Base-by-base conservation (phyloP, 2,329 filamentous ascomycete species). In the Phoma herbarum region DNA sequence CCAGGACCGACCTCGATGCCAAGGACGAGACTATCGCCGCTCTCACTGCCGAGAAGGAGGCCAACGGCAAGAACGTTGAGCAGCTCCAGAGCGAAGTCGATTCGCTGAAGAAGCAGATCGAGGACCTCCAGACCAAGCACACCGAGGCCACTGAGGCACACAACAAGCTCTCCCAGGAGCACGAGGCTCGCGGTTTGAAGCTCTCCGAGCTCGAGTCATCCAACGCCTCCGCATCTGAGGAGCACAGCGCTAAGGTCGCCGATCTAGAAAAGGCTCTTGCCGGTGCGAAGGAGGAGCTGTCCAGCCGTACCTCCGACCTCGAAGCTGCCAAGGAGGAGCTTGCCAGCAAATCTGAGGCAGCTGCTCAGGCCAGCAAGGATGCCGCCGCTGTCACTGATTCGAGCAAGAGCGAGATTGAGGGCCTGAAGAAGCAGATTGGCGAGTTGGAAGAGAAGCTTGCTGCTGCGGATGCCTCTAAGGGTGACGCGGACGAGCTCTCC, bases 261-360 rank as follows among this genome's bases (percentile, higher is more conserved):
- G 65, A 69, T 44, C 57, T 68, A 6, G 64, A 68, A 46, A 48
- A 59, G 42, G 44, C 57, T 10, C 62, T 64, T 26, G 41, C 52
- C 22, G 35, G 29, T 33, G 64, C 64, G 16, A 63, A 62, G 33
- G 69, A 72, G 28, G 64, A 57, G 20, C 66, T 69, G 23, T 61
- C 63, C 44, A 63, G 58, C 51, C 71, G 68, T 60, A 68, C 72
- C 26, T 57, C 67, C 26, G 67, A 74, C 54, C 65, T 74, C n/a
- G 66, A 73, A 37, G 56, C 63, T 6, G 63, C 70, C 23, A 46
- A 61, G 22, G 52, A 55, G 37, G 59, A 63, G 6, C 60, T 61
- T 9, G 61, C 60, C 16, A 50, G 45, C n/a, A 57, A 61, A 35
- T 48, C 59, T 3, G 59, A 51, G 23, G 62, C 64, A 28, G 60